Evolutionary conservation across 495 filamentous ascomycete species (phyloP).

Genomic region (Penicillium soppii): DNA sequence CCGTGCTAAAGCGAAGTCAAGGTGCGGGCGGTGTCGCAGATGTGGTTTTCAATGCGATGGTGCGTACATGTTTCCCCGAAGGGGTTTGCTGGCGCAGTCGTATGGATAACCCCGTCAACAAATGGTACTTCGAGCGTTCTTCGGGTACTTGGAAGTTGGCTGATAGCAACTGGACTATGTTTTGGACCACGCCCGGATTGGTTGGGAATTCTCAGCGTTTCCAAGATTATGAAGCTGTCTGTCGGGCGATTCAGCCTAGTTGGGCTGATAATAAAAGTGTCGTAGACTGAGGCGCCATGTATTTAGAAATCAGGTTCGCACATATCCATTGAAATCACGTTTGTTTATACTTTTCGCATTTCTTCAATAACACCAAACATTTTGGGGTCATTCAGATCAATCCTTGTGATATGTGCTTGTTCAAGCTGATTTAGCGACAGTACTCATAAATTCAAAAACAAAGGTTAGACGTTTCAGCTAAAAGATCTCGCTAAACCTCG

Average conservation of each 20-base stretch:
- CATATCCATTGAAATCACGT: neutral
- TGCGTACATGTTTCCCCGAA: conserved; percentile 76
- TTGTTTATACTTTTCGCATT: too few relatives aligned
- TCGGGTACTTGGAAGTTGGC: conserved; percentile 77
- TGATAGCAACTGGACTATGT: conserved; percentile 88
- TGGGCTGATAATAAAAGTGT: conserved; percentile 74
- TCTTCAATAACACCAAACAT: too few relatives aligned
- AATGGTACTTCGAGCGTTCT: conserved; percentile 93
- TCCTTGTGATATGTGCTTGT: too few relatives aligned
- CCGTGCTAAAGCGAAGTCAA: conserved; percentile 83
- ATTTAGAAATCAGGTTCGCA: neutral
- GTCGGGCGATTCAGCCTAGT: conserved; percentile 72
- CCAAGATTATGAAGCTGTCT: conserved; percentile 79
- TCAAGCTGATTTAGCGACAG: too few relatives aligned
- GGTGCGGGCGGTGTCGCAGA: conserved; percentile 92
- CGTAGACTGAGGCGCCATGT: conserved; percentile 47
- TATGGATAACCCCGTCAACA: conserved; percentile 82
- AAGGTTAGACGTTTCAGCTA: too few relatives aligned
- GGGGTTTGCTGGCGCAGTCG: conserved; percentile 82
- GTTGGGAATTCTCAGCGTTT: conserved; percentile 55
- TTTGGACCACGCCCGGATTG: conserved; percentile 82
- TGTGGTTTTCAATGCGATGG: conserved; percentile 94
- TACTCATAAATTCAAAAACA: too few relatives aligned
- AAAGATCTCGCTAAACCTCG: too few relatives aligned
- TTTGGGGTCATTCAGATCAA: too few relatives aligned